These are phyloP conservation scores for Davidsoniella virescens DNA, from an alignment of 2,329 filamentous ascomycete genomes.

Conservation along the genomic window DNA sequence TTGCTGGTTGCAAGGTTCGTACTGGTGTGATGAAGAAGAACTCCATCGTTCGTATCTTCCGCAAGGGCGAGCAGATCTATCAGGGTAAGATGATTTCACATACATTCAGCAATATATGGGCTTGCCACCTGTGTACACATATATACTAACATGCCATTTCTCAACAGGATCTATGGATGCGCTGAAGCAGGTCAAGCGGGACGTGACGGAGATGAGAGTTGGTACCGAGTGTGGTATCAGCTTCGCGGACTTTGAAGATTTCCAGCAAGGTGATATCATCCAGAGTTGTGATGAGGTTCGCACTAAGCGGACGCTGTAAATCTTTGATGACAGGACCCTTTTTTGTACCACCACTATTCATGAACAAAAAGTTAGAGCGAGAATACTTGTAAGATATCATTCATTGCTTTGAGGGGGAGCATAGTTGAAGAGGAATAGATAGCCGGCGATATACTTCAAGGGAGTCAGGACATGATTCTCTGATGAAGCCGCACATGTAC, in stretches of 20 bases:
- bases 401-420: too few relatives aligned
- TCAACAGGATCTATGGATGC: constrained; percentile 55
- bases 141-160: background rate
- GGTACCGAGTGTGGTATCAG: constrained; percentile 85
- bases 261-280: constrained; percentile 67
- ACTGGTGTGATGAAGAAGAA: constrained; percentile 58
- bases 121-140: constrained; percentile 13
- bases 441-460: too few relatives aligned
- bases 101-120: constrained; percentile 4
- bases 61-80: constrained; percentile 54
- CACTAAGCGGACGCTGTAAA: constrained; percentile 48
- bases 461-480: too few relatives aligned
- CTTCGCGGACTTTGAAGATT: constrained; percentile 64
- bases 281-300: constrained; percentile 70
- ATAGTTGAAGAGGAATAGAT: too few relatives aligned
- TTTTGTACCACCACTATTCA: constrained; percentile 1
- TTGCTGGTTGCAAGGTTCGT: constrained; percentile 76
- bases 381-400: too few relatives aligned
- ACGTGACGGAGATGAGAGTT: constrained; percentile 77
- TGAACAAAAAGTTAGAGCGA: too few relatives aligned
- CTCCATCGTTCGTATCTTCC: constrained; percentile 53
- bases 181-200: constrained; percentile 85
- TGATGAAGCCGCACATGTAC: background rate
- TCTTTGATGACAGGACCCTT: background rate
- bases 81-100: constrained; percentile 48